Percentiles rank a stretch among this genome's conserved stretches.
These are phyloP conservation scores for Aspergillus unguis DNA, from an alignment of 2,329 filamentous ascomycete genomes.

Conservation along the genomic window DNA sequence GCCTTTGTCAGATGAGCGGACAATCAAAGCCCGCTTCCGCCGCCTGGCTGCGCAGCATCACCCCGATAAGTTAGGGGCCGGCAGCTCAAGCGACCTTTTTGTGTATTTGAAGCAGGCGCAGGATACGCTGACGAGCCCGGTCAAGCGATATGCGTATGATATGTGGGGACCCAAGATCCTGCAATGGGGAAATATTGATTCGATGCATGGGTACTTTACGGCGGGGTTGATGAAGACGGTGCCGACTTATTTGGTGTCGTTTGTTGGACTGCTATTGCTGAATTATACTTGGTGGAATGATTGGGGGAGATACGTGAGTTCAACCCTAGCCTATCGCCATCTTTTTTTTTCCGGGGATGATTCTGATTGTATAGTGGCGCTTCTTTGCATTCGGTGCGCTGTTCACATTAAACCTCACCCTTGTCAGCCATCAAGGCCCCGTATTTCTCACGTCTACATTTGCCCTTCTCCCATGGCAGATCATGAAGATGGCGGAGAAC, in stretches of 20 bases:
- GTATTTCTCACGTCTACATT: slow-evolving; percentile 45
- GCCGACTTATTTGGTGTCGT: slow-evolving; percentile 40
- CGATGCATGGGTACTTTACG: slow-evolving; percentile 69
- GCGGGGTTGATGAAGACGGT: slow-evolving; percentile 55
- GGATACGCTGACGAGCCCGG: slow-evolving; percentile 75
- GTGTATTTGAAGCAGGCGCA: slow-evolving; percentile 78
- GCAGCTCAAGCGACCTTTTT: slow-evolving; percentile 57
- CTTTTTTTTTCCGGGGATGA: neutral
- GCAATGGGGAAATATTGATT: slow-evolving; percentile 54
- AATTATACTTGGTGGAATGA: slow-evolving; percentile 42
- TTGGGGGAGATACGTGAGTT: slow-evolving; percentile 46
- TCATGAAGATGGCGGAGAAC: slow-evolving; percentile 71
- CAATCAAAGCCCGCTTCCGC: slow-evolving; percentile 81
- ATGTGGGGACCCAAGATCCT: slow-evolving; percentile 74
- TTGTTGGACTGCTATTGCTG: slow-evolving; percentile 35
- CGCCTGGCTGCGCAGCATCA: slow-evolving; percentile 67
- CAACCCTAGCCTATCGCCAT: neutral
- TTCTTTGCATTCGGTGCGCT: slow-evolving; percentile 53
- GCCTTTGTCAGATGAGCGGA: slow-evolving; percentile 65
- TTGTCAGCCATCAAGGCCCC: slow-evolving; percentile 52
- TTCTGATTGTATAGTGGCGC: slow-evolving; percentile 42
- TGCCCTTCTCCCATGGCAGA: slow-evolving; percentile 72
- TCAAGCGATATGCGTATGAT: slow-evolving; percentile 81
- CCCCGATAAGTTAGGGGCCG: slow-evolving; percentile 70
- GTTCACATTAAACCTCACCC: slow-evolving; percentile 55